Evolutionary conservation across 192 early-diverging fungal genomes (phyloP), one percentile per base, ranked within the genome.

Genomic region (Coemansia sp.): DNA sequence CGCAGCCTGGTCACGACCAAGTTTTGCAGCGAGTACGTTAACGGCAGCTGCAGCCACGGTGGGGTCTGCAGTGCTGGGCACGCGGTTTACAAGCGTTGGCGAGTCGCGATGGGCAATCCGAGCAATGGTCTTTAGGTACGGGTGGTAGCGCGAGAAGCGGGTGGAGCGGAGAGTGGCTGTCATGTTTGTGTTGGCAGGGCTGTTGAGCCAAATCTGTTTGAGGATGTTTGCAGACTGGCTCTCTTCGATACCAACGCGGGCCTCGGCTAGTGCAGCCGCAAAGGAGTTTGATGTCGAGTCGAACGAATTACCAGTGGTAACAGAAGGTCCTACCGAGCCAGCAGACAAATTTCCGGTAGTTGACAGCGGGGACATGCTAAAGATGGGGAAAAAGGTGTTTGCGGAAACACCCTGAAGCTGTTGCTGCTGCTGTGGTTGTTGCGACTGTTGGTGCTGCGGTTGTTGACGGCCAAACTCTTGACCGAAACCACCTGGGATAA

Each of bases 81-180:
- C 51, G 9, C 71, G 64, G 36, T 74, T 74, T 5, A 74, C 32
- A 18, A 62, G 24, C 14, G 64, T 50, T 8, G 58, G 60, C 59
- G 71, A 63, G 17, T 57, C 64, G 3, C 71, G 45, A 46, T 74
- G 64, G 18, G 71, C 71, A 26, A 66, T 66, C 18, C 71, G 63
- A 8, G 55, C 64, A 46, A 74, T 74, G 15, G 64, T 58, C 52
- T 69, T 76, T 20, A 76, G 53, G 49, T 76, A 76, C 24, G 72
- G 72, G n/a, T 76, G 72, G 48, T 51, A 76, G 24, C 72, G 60
- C 45, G 72, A 67, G 24, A 69, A 69, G 18, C 67, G 64, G 7
- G 65, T 69, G 14, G 72, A 67, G 29, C 72, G 64, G 24, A 60
- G 66, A 2, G 66, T 55, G 13, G 60, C 43, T 3, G 41, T 41